Conservation (phyloP, 495 filamentous ascomycete genomes). For the Neurospora sp. region DNA sequence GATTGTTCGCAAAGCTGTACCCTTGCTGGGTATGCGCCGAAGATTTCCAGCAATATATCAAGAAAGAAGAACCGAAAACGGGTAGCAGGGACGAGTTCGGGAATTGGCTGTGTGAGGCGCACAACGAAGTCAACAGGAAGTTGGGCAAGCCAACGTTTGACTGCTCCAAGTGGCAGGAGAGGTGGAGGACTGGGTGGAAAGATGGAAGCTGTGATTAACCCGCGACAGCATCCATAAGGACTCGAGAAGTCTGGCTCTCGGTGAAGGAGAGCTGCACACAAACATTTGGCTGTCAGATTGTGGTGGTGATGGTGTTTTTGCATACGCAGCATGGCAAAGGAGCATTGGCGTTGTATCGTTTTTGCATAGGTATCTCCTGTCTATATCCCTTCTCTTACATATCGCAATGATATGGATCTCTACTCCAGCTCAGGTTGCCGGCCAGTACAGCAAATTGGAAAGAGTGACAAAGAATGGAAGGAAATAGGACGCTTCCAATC, state of each 20-base stretch:
- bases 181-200: constrained; percentile 89
- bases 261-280: neutral
- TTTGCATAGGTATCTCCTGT: neutral
- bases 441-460: neutral
- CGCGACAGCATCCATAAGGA: neutral
- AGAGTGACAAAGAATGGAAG: neutral
- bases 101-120: constrained; percentile 91
- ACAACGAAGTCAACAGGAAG: constrained; percentile 95
- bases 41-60: constrained; percentile 81
- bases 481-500: neutral
- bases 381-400: neutral
- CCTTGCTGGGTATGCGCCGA: constrained; percentile 93
- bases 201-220: constrained; percentile 56
- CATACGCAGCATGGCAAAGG: neutral
- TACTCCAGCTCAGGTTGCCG: neutral
- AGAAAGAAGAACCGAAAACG: constrained; percentile 58
- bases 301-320: neutral
- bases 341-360: neutral
- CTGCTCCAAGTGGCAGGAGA: constrained; percentile 83
- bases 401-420: neutral
- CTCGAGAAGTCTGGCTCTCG: neutral
- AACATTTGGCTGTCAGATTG: neutral
- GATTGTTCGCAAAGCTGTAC: constrained; percentile 71
- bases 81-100: constrained; percentile 67
- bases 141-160: constrained; percentile 88